Conservation (phyloP, 2,329 filamentous ascomycete species). For the Xylaria hypoxylon region DNA sequence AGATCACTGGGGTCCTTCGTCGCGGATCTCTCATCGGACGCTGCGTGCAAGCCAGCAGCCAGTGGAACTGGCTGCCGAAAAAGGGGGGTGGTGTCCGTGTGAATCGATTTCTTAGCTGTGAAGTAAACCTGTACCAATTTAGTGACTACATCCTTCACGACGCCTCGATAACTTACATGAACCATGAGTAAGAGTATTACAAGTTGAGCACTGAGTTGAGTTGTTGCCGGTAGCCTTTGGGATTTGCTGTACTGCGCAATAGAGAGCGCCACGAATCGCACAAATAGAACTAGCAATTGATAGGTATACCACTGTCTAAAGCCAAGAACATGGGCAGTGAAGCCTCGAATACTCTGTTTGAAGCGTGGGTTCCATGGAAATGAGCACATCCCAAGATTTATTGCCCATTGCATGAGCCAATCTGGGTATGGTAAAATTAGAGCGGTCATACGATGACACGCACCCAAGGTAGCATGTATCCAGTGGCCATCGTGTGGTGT, state of each 20-base stretch:
- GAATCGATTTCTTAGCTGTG: slow-evolving; percentile 60
- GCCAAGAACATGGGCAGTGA: slow-evolving; percentile 68
- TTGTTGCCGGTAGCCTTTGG: slow-evolving; percentile 53
- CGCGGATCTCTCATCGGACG: slow-evolving; percentile 44
- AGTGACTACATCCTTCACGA: slow-evolving; percentile 31
- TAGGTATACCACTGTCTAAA: slow-evolving; percentile 74
- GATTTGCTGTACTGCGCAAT: slow-evolving; percentile 56
- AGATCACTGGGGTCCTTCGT: slow-evolving; percentile 50
- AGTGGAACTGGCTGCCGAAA: slow-evolving; percentile 54
- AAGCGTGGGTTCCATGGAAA: slow-evolving; percentile 78
- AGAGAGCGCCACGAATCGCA: slow-evolving; percentile 64
- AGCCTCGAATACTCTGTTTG: slow-evolving; percentile 69
- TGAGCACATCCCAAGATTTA: slow-evolving; percentile 63
- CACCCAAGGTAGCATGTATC: slow-evolving; percentile 36
- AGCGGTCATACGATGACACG: slow-evolving; percentile 36
- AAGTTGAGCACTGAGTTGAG: slow-evolving; percentile 64
- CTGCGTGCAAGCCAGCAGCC: slow-evolving; percentile 42
- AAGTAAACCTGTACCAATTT: slow-evolving; percentile 58
- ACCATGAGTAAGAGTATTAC: slow-evolving; percentile 65
- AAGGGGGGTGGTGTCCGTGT: slow-evolving; percentile 68
- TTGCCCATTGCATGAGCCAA: slow-evolving; percentile 59
- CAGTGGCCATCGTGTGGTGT: slow-evolving; percentile 33
- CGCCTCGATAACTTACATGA: slow-evolving; percentile 59
- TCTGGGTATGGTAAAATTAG: slow-evolving; percentile 57
- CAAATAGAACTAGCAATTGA: slow-evolving; percentile 68